Evolutionary conservation across 2,329 filamentous ascomycete species (phyloP).

Genomic region (Immersiporthe knoxdaviesiana): DNA sequence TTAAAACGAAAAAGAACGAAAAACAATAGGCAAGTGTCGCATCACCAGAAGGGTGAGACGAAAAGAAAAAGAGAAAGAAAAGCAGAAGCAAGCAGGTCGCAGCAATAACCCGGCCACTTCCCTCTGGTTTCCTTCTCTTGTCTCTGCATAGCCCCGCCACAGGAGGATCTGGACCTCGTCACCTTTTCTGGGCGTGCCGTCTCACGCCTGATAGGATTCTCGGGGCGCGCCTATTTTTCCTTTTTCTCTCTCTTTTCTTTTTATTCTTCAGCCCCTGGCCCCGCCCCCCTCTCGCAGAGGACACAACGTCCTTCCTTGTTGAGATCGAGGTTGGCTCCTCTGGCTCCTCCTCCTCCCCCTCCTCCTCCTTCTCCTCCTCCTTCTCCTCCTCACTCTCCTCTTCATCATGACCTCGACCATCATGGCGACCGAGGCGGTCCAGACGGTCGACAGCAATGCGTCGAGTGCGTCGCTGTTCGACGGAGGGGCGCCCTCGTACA

Average conservation of each 20-base stretch:
- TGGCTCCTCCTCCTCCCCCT: not conserved
- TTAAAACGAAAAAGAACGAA: not conserved
- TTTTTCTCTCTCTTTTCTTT: not conserved
- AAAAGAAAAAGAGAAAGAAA: not conserved
- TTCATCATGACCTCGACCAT: not conserved
- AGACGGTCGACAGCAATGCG: constrained; percentile 13
- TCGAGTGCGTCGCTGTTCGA: constrained; percentile 11
- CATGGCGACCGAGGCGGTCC: not conserved
- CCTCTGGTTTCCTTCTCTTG: not conserved
- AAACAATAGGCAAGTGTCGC: not conserved
- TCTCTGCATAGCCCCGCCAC: not conserved
- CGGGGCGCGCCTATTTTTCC: not conserved
- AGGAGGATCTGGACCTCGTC: not conserved
- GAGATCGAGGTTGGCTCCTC: not conserved
- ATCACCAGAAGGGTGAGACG: too few relatives aligned
- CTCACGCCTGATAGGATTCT: not conserved
- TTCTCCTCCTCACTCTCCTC: not conserved
- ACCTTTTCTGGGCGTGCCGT: not conserved
- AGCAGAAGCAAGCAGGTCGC: not conserved
- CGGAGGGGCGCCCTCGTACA: constrained; percentile 11
- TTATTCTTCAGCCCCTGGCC: too few relatives aligned
- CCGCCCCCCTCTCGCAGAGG: not conserved
- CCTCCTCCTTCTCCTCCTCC: not conserved
- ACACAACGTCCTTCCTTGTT: not conserved
- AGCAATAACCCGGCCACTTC: not conserved